Percentiles rank a stretch among this genome's conserved stretches.
Conservation (phyloP, 2,329 filamentous ascomycete species). For the Phaeosphaeriaceae sp. region DNA sequence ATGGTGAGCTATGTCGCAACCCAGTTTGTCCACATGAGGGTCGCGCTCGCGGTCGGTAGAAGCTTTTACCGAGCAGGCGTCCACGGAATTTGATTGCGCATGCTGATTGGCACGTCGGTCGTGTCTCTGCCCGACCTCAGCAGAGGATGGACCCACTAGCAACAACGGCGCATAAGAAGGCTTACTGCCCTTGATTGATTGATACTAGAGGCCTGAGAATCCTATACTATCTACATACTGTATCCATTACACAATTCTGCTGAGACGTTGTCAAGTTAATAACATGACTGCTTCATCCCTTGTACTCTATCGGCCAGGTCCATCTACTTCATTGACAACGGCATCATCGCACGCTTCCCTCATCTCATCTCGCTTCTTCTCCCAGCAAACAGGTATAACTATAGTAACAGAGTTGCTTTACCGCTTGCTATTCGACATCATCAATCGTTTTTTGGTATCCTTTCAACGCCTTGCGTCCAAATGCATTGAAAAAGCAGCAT, state of each 20-base stretch:
- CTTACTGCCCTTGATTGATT: neutral
- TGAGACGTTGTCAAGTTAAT: neutral
- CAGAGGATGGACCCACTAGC: neutral
- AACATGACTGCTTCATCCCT: slow-evolving; percentile 24
- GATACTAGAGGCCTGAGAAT: neutral
- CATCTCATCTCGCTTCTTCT: slow-evolving; percentile 20
- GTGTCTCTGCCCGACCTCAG: neutral
- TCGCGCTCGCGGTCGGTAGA: slow-evolving; percentile 11
- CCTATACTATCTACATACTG: too few species aligned
- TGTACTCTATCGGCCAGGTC: slow-evolving; percentile 14
- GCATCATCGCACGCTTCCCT: slow-evolving; percentile 12
- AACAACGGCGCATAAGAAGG: slow-evolving; percentile 2
- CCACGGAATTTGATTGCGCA: neutral
- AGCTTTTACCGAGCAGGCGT: slow-evolving; percentile 10
- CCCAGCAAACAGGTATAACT: slow-evolving; percentile 30
- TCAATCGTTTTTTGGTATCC: slow-evolving; percentile 31
- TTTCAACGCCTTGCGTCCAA: slow-evolving; percentile 31
- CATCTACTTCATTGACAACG: slow-evolving; percentile 4
- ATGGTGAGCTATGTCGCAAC: neutral
- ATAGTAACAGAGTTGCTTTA: slow-evolving; percentile 41
- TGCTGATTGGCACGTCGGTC: slow-evolving; percentile 13
- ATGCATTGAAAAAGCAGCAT: slow-evolving; percentile 30
- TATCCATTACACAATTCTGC: neutral
- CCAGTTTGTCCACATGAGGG: too few species aligned
- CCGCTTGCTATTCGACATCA: slow-evolving; percentile 36